A percentile compares a stretch with the other conserved stretches of the same genome.
These are phyloP conservation scores for Cladosporium halotolerans DNA, from an alignment of 2,329 filamentous ascomycete species.

Conservation along the genomic window DNA sequence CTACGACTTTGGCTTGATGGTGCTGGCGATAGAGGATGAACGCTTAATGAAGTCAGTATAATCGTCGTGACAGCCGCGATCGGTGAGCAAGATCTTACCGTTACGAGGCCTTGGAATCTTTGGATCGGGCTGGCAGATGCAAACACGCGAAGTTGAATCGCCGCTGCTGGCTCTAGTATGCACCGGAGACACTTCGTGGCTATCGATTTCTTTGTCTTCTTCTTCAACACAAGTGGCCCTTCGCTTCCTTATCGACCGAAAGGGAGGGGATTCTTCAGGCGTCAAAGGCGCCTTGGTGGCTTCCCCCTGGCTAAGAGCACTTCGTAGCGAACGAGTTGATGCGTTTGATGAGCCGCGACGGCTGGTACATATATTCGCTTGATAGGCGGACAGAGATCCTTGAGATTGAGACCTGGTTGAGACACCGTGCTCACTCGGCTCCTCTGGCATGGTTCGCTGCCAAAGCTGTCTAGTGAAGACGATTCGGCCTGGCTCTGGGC, in stretches of 20 bases:
- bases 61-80: neutral
- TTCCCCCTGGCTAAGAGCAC: conserved; percentile 24
- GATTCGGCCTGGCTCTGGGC: conserved; percentile 23
- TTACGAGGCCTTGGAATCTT: conserved; percentile 67
- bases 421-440: conserved; percentile 23
- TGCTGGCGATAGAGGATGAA: conserved; percentile 97
- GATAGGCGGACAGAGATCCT: conserved; percentile 4
- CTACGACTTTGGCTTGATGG: conserved; percentile 75
- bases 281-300: conserved; percentile 30
- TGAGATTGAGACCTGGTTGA: conserved; percentile 29
- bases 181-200: conserved; percentile 19
- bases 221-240: conserved; percentile 26
- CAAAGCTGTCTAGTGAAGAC: conserved; percentile 34
- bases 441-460: conserved; percentile 32
- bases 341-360: conserved; percentile 26
- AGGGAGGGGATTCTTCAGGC: conserved; percentile 31
- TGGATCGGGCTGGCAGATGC: conserved; percentile 63
- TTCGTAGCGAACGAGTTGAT: conserved; percentile 25
- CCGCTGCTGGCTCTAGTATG: conserved; percentile 29
- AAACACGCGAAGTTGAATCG: conserved; percentile 49
- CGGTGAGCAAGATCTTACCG: conserved; percentile 46
- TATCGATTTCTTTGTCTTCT: conserved; percentile 26
- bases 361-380: conserved; percentile 16
- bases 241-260: conserved; percentile 29
- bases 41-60: conserved; percentile 51